Base-by-base conservation (phyloP, 2,329 filamentous ascomycete species). In the Didymella pinodella region DNA sequence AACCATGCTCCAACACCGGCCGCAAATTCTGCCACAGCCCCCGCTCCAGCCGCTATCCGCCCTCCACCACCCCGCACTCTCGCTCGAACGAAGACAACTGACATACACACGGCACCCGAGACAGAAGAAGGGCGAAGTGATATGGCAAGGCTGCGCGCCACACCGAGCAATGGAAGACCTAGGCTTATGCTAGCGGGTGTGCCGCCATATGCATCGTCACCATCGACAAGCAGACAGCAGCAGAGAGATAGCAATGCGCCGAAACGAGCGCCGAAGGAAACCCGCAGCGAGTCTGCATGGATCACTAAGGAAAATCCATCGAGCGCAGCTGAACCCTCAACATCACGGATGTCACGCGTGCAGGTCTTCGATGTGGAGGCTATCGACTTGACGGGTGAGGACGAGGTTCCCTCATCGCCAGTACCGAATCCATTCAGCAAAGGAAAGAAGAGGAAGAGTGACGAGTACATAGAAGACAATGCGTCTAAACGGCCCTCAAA, bases 391-490 rank as follows among this genome's bases (percentile, higher is more conserved):
- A 78, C 76, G 4, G 73, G 68, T 18, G 70, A 72, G 16, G 65
- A 66, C 20, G 64, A 69, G 3, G 36, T 16, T 7, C 60, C 38
- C 7, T 62, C 62, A 16, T 70, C 66, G 32, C 67, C 70, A 12
- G 63, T 63, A 36, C 63, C 64, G 14, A 54, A 41, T 25, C 62
- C 62, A 12, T 49, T 47, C 11, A 60, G 54, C 41, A 69, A 69
- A 34, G 64, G 71, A 29, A 77, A 76, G 55, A 83, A 82, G 66
- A 73, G 81, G 43, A 82, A 81, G 67, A 82, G 80, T 64, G 77
- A 79, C n/a, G 80, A 81, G 54, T 76, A 74, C 46, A 77, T 75
- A 32, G 61, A 65, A 28, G 75, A 75, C 32, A 20, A 67, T 4
- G 49, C 52, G 20, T 62, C 48, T 2, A 36, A 45, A 26, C 67